These are phyloP conservation scores for Monosporascus sp. DNA, from an alignment of 2,329 filamentous ascomycete species.

Conservation along the genomic window DNA sequence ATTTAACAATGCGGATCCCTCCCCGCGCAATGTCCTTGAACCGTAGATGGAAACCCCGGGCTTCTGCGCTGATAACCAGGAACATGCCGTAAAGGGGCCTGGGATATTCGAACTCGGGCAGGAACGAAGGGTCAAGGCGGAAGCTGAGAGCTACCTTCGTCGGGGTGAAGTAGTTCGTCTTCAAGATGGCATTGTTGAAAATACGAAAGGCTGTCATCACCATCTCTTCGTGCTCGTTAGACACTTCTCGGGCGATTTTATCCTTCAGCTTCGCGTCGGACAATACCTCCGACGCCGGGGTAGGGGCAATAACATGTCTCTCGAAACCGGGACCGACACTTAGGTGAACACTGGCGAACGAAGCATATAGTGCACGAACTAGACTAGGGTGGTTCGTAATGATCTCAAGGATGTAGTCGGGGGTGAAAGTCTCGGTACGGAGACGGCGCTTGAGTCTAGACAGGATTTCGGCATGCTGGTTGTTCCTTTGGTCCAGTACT, in stretches of 20 bases:
- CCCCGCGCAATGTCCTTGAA: slow-evolving; percentile 97
- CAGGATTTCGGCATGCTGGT: slow-evolving; percentile 77
- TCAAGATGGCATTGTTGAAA: slow-evolving; percentile 89
- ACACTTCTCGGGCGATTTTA: slow-evolving; percentile 71
- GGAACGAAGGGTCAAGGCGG: slow-evolving; percentile 82
- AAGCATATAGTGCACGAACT: slow-evolving; percentile 81
- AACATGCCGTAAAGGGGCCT: slow-evolving; percentile 97
- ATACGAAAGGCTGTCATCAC: slow-evolving; percentile 95
- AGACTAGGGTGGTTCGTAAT: slow-evolving; percentile 86
- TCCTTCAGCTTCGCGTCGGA: slow-evolving; percentile 69
- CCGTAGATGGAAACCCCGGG: slow-evolving; percentile 92
- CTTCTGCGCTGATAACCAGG: slow-evolving; percentile 93
- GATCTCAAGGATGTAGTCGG: slow-evolving; percentile 97
- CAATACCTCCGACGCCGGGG: slow-evolving; percentile 61
- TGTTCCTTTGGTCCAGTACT: slow-evolving; percentile 75
- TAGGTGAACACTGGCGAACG: slow-evolving; percentile 84
- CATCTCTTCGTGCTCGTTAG: slow-evolving; percentile 94
- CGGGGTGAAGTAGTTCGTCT: slow-evolving; percentile 96
- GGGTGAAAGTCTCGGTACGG: slow-evolving; percentile 93
- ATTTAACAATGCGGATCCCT: slow-evolving; percentile 98
- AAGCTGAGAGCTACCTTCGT: slow-evolving; percentile 98
- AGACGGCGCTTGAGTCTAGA: slow-evolving; percentile 94
- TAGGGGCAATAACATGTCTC: slow-evolving; percentile 47
- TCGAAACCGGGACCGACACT: slow-evolving; percentile 47
- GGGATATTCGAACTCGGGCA: slow-evolving; percentile 88